Evolutionary conservation across 768 basidiomycete genomes (phyloP), one percentile per base, ranked within the genome.

Genomic region (Russula sp.): DNA sequence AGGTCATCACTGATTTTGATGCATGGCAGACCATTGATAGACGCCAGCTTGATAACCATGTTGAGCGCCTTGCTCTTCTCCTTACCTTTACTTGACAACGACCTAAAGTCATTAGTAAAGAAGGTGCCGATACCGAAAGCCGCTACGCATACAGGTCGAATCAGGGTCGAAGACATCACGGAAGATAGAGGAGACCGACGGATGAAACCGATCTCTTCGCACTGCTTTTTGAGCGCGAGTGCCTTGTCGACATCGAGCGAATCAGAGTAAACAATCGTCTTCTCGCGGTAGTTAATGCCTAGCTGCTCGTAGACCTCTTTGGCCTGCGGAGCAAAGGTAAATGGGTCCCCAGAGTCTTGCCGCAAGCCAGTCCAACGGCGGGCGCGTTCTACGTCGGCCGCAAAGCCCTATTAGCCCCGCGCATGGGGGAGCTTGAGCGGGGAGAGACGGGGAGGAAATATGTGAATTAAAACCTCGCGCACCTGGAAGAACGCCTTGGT

Each of bases 1-100:
- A 87, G 71, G 70, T 98, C 95, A 73, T 98, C 97, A 59, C 92
- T 94, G 68, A 99, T 84, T 76, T 99, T 98, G 68, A 98, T 84
- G 67, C 94, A 96, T 1, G 86, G 84, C 61, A 78, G 78, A 10
- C 80, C 82, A 69, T 91, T 78, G 13, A 97, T 86, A 50, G 83
- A 80, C 44, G 84, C 81, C 9, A 99, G 78, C 71, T 98, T 98
- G 76, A 98, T 94, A 54, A 99, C 96, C 71, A 98, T 98, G 71
- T 96, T 97, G 66, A 97, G 73, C 22, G 93, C 83, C 70, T 84
- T 89, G 76, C 89, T 92, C 74, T 83, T 84, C 70, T 83, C 82
- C 72, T 68, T 70, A 69, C 80, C 73, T 34, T 75, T 69, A 8
- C 76, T 76, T 59, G 75, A 81, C 72, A 65, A 71, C 50, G 69